These are phyloP conservation scores for Pyricularia sp. DNA, from an alignment of 2,329 filamentous ascomycete genomes.

Conservation along the genomic window DNA sequence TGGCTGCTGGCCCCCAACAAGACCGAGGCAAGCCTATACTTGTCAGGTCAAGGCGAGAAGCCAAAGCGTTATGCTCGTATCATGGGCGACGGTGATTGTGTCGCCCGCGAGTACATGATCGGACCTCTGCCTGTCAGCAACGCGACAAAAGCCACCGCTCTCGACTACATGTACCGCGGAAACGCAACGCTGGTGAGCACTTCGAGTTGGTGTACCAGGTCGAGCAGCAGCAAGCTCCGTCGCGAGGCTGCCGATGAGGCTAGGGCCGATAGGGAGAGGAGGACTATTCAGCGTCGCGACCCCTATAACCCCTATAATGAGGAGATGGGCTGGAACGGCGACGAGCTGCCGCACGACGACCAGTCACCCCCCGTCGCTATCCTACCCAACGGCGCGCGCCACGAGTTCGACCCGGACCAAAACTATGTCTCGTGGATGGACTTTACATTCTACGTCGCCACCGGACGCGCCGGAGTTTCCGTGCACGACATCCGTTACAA, in stretches of 20 bases:
- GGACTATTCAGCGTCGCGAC: background rate
- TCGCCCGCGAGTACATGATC: slow-evolving; percentile 28
- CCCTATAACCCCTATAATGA: background rate
- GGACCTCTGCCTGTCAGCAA: slow-evolving; percentile 31
- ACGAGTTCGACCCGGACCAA: slow-evolving; percentile 24
- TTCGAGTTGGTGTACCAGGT: background rate
- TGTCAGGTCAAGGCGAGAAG: background rate
- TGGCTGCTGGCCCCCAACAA: background rate
- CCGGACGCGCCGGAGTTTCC: slow-evolving; percentile 30
- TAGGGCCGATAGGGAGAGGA: background rate
- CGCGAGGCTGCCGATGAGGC: background rate
- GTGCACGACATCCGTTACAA: slow-evolving; percentile 40
- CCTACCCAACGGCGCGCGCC: slow-evolving; percentile 26
- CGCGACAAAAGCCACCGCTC: slow-evolving; percentile 22
- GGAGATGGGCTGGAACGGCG: slow-evolving; percentile 1
- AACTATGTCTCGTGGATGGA: slow-evolving; percentile 39
- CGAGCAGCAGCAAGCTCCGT: background rate
- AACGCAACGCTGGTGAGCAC: slow-evolving; percentile 1
- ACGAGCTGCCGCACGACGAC: slow-evolving; percentile 19
- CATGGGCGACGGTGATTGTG: background rate
- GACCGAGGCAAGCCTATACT: background rate
- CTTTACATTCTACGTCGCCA: slow-evolving; percentile 37
- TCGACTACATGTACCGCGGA: slow-evolving; percentile 24
- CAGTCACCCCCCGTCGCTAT: slow-evolving; percentile 23
- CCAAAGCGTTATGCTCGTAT: background rate